phyloP scores from a whole-genome alignment of 768 basidiomycete species.

The Coprinopsis cinerea region DNA sequence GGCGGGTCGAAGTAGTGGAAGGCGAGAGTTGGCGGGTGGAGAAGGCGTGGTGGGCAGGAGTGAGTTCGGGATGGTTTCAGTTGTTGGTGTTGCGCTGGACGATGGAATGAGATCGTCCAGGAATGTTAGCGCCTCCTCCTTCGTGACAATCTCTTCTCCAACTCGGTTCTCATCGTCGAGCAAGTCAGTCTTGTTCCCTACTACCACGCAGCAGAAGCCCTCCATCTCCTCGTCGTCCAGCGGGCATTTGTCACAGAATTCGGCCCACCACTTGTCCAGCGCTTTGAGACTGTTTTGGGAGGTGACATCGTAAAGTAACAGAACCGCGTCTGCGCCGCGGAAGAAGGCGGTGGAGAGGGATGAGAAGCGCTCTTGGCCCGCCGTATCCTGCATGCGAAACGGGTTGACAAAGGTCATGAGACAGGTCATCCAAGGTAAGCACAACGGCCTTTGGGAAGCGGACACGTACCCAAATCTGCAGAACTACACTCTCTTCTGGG shows the following conservation, averaged over 20 bases:
- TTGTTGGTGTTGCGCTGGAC: too few relatives aligned
- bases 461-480: constrained; percentile 53
- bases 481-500: constrained; percentile 49
- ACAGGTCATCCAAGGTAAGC: too few relatives aligned
- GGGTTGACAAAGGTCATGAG: too few relatives aligned
- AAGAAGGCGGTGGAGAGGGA: constrained; percentile 79
- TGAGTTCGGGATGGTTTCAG: too few relatives aligned
- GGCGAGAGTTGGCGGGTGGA: too few relatives aligned
- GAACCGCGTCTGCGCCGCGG: constrained; percentile 74
- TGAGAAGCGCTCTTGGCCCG: constrained; percentile 86
- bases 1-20: too few relatives aligned
- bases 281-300: constrained; percentile 51
- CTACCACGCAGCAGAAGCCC: constrained; percentile 67
- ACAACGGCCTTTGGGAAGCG: too few relatives aligned
- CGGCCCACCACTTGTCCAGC: constrained; percentile 71
- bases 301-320: constrained; percentile 81
- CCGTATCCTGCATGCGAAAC: constrained; percentile 54
- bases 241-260: constrained; percentile 65
- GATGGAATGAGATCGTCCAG: constrained; percentile 53
- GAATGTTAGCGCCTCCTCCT: constrained; percentile 44
- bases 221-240: constrained; percentile 55
- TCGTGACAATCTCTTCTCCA: constrained; percentile 22
- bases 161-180: constrained; percentile 15
- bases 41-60: too few relatives aligned
- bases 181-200: constrained; percentile 78